These are phyloP conservation scores for Neohortaea acidophila DNA, from an alignment of 495 filamentous ascomycete species.

Conservation along the genomic window DNA sequence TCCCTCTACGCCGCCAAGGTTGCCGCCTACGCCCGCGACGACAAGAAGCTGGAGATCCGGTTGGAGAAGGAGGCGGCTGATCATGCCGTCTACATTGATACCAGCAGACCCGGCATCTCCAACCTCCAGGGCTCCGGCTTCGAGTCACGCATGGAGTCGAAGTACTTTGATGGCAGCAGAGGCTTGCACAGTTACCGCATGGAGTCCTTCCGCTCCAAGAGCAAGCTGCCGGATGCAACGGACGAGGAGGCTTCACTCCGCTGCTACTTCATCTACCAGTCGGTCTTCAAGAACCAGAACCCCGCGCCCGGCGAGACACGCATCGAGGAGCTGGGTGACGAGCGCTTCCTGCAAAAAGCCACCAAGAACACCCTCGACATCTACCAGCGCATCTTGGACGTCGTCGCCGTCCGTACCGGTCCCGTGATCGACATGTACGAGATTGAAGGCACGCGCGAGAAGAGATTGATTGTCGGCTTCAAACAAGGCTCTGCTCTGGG, in stretches of 20 bases:
- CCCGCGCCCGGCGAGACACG: slow-evolving; percentile 63
- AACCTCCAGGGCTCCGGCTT: slow-evolving; percentile 65
- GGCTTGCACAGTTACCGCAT: slow-evolving; percentile 66
- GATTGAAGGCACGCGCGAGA: slow-evolving; percentile 78
- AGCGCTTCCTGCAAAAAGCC: slow-evolving; percentile 85
- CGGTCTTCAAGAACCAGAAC: slow-evolving; percentile 66
- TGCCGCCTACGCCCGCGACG: slow-evolving; percentile 82
- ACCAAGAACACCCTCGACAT: slow-evolving; percentile 88
- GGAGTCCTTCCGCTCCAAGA: slow-evolving; percentile 83
- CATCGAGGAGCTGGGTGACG: slow-evolving; percentile 82
- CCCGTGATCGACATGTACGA: slow-evolving; percentile 97
- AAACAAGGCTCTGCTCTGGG: slow-evolving; percentile 83
- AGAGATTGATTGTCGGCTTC: slow-evolving; percentile 85
- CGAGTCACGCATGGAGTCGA: slow-evolving; percentile 84
- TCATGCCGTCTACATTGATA: slow-evolving; percentile 97
- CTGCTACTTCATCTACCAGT: slow-evolving; percentile 98
- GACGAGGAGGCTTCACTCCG: slow-evolving; percentile 60
- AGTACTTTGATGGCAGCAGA: slow-evolving; percentile 67
- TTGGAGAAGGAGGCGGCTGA: slow-evolving; percentile 88
- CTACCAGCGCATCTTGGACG: slow-evolving; percentile 81
- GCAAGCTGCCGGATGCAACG: slow-evolving; percentile 50
- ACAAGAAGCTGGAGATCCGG: slow-evolving; percentile 84
- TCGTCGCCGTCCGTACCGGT: slow-evolving; percentile 66
- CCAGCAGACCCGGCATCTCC: slow-evolving; percentile 71
- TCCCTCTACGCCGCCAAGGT: slow-evolving; percentile 96